phyloP scores from a whole-genome alignment of 2,329 filamentous ascomycete genomes.

The Pseudogymnoascus sp. region DNA sequence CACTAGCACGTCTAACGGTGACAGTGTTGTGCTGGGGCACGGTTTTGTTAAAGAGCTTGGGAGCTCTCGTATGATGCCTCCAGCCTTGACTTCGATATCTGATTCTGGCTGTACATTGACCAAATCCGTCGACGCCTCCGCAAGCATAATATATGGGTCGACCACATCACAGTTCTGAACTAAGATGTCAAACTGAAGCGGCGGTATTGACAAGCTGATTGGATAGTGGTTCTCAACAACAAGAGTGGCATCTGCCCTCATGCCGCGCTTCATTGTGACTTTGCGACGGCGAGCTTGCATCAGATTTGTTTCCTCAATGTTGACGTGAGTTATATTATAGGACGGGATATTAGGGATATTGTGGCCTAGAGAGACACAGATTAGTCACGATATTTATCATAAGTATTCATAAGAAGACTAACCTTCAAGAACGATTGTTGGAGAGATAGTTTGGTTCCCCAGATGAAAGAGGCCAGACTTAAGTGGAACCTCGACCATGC shows the following conservation, averaged over 20 bases:
- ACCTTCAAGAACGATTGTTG: slow-evolving; percentile 79
- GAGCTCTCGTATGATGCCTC: slow-evolving; percentile 65
- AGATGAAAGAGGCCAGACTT: slow-evolving; percentile 74
- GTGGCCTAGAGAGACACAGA: slow-evolving; percentile 38
- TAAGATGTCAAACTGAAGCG: slow-evolving; percentile 76
- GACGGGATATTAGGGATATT: slow-evolving; percentile 71
- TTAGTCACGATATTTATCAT: not conserved
- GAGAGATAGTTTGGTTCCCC: slow-evolving; percentile 67
- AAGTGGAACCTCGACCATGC: slow-evolving; percentile 64
- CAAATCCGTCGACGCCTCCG: slow-evolving; percentile 62
- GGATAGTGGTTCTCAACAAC: slow-evolving; percentile 70
- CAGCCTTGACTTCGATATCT: slow-evolving; percentile 61
- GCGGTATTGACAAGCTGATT: slow-evolving; percentile 66
- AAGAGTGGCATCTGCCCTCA: slow-evolving; percentile 74
- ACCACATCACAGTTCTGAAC: slow-evolving; percentile 70
- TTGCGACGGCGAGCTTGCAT: slow-evolving; percentile 34
- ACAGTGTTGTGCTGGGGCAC: slow-evolving; percentile 71
- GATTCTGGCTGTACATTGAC: slow-evolving; percentile 62
- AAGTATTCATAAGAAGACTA: slow-evolving; percentile 51
- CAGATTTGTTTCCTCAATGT: slow-evolving; percentile 63
- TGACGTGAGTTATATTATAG: slow-evolving; percentile 75
- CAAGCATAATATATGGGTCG: slow-evolving; percentile 71
- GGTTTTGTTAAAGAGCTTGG: slow-evolving; percentile 63
- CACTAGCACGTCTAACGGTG: slow-evolving; percentile 77
- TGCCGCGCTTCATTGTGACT: slow-evolving; percentile 37